These are phyloP conservation scores for Geranium rotundifolium DNA, from an alignment of 345 rosid genomes.

Conservation along the genomic window DNA sequence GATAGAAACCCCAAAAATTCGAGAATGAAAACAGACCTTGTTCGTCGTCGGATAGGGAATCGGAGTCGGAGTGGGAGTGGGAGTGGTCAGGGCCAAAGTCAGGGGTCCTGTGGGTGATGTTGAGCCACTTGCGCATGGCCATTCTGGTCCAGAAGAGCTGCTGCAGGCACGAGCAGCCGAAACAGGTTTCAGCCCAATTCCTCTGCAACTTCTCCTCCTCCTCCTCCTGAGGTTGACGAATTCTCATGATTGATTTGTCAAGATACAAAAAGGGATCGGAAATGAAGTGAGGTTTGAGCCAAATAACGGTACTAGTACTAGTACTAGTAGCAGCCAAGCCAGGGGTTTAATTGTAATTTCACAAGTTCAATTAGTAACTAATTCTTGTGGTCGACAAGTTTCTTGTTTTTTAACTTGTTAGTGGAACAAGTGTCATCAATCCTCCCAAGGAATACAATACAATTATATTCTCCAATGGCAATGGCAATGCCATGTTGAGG, in stretches of 20 bases:
- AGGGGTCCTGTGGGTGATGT: constrained; percentile 48
- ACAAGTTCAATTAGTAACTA: too few species aligned
- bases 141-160: constrained; percentile 63
- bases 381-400: too few species aligned
- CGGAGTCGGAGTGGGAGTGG: constrained; percentile 22
- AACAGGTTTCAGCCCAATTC: constrained; percentile 63
- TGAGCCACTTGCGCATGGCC: constrained; percentile 72
- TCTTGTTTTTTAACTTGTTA: too few species aligned
- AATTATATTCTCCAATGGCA: too few species aligned
- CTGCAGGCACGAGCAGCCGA: constrained; percentile 71
- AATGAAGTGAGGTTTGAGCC: too few species aligned
- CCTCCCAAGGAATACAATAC: too few species aligned
- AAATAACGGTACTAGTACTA: too few species aligned
- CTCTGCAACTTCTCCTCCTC: constrained; percentile 38
- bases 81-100: constrained; percentile 71
- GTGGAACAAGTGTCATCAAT: too few species aligned
- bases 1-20: neutral
- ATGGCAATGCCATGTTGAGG: too few species aligned
- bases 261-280: neutral
- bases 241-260: too few species aligned
- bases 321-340: too few species aligned
- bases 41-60: constrained; percentile 10
- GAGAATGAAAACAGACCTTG: neutral
- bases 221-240: neutral
- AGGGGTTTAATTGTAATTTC: too few species aligned